phyloP scores from a whole-genome alignment of 1,284 basidiomycete species.

The Ustilago cynodontis region DNA sequence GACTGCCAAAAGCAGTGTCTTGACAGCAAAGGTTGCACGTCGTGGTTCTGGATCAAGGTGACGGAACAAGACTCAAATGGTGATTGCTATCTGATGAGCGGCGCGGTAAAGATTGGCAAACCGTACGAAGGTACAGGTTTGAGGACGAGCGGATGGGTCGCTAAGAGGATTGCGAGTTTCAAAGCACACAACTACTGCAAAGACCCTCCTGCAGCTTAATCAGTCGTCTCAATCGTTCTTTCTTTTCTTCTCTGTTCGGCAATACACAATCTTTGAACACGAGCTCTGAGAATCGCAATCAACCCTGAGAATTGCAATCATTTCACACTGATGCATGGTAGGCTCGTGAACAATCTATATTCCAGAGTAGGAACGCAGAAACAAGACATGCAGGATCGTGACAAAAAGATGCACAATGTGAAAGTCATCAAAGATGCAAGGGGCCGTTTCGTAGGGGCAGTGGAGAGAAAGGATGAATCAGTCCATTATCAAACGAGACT shows the following conservation, averaged over 20 bases:
- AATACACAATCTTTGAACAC: not conserved
- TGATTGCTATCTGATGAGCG: slow-evolving; percentile 32
- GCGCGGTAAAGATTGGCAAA: slow-evolving; percentile 26
- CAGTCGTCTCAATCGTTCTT: not conserved
- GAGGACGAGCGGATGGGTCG: slow-evolving; percentile 41
- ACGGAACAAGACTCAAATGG: slow-evolving; percentile 14
- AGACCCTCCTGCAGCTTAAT: slow-evolving; percentile 17
- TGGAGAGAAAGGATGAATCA: slow-evolving; percentile 8
- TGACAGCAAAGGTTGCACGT: slow-evolving; percentile 21
- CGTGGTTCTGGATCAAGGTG: slow-evolving; percentile 38
- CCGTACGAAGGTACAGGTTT: slow-evolving; percentile 19
- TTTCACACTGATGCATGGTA: not conserved
- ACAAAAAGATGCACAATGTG: slow-evolving; percentile 5
- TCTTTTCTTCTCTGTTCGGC: not conserved
- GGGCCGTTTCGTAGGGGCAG: not conserved
- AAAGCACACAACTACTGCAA: slow-evolving; percentile 24
- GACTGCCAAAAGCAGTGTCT: slow-evolving; percentile 21
- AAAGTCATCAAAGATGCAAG: not conserved
- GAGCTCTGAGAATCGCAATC: not conserved
- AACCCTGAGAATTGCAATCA: not conserved
- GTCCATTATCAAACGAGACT: slow-evolving; percentile 36
- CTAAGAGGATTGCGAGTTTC: slow-evolving; percentile 15
- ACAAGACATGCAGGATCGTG: slow-evolving; percentile 6
- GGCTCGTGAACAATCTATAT: not conserved
- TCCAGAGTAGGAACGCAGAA: not conserved